Evolutionary conservation across 2,329 filamentous ascomycete species (phyloP).

Genomic region (Claviceps humidiphila): DNA sequence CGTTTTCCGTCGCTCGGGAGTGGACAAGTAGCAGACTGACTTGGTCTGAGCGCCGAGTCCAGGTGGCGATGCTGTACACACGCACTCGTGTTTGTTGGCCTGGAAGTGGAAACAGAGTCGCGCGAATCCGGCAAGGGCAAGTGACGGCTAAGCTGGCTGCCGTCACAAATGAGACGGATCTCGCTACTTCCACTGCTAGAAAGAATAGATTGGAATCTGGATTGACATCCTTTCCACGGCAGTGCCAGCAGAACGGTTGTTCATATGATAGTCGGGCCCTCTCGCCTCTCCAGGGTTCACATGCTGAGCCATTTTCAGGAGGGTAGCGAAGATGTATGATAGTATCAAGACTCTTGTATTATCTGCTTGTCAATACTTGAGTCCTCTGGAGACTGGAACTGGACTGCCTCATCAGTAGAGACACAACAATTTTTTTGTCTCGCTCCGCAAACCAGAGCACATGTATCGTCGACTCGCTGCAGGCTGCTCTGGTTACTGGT

Average conservation of each 20-base stretch:
- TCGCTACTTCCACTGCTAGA: background rate
- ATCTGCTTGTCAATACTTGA: background rate
- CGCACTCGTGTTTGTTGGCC: background rate
- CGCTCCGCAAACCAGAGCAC: no score
- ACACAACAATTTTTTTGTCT: background rate
- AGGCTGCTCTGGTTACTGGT: no score
- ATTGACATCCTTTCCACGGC: background rate
- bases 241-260: background rate
- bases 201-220: background rate
- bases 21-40: no score
- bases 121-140: background rate
- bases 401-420: background rate
- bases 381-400: background rate
- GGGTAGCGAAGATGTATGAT: background rate
- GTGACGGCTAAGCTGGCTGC: background rate
- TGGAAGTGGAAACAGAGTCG: background rate
- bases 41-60: background rate
- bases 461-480: no score
- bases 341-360: background rate
- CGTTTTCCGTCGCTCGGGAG: background rate
- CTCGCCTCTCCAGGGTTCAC: background rate
- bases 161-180: background rate
- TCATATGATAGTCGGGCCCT: background rate
- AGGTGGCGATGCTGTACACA: background rate
- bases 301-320: background rate